These are phyloP conservation scores for Paulownia fortunei DNA, from an alignment of 257 asterid species.

Conservation along the genomic window DNA sequence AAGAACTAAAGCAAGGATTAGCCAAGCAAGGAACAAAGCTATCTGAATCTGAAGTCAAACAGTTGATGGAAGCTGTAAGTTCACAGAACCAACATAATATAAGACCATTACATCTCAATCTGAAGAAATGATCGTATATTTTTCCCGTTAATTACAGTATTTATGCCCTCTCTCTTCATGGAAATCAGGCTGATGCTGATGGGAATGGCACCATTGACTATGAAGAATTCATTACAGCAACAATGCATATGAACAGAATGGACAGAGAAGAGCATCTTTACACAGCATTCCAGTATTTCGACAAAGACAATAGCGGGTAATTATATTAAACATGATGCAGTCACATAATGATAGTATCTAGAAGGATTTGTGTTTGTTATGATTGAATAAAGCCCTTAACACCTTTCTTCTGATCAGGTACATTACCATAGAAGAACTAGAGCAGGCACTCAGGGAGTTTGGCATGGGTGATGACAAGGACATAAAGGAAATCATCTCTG, in stretches of 20 bases:
- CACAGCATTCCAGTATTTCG: constrained; percentile 97
- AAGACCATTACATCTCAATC: background rate
- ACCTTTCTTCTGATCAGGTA: constrained; percentile 41
- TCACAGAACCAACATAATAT: background rate
- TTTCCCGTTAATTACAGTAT: background rate
- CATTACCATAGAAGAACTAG: constrained; percentile 73
- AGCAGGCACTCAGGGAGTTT: constrained; percentile 71
- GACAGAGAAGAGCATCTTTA: constrained; percentile 97
- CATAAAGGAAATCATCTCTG: constrained; percentile 67
- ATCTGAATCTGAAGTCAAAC: constrained; percentile 52
- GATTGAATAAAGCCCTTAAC: background rate
- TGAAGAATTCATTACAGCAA: constrained; percentile 95
- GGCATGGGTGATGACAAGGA: constrained; percentile 66
- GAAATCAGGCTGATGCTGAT: constrained; percentile 84
- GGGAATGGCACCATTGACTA: constrained; percentile 97
- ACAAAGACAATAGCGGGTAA: constrained; percentile 97
- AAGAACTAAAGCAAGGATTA: constrained; percentile 54
- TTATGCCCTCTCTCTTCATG: background rate
- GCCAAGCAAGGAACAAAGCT: constrained; percentile 55
- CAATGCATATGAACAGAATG: constrained; percentile 97
- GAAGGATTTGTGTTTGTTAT: background rate
- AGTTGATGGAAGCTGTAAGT: constrained; percentile 70
- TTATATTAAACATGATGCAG: background rate
- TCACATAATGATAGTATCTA: background rate
- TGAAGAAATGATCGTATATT: background rate